Evolutionary conservation across 345 rosid species (phyloP).

Genomic region (Lepidium didymum): DNA sequence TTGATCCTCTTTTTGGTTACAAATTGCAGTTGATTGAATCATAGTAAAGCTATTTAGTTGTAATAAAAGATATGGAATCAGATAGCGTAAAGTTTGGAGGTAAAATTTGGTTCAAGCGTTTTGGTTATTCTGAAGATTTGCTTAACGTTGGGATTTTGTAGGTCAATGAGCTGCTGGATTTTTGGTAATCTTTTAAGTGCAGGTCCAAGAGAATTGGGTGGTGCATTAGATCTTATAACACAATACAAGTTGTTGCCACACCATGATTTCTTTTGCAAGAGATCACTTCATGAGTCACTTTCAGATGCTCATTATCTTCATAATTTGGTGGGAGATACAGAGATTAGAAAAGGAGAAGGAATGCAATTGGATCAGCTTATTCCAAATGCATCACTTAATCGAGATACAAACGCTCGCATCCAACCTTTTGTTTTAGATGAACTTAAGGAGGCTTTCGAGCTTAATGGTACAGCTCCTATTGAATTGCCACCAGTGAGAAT

Average conservation of each 20-base stretch:
- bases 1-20: neutral
- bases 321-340: slow-evolving; percentile 67
- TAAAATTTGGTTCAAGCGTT: neutral
- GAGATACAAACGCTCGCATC: slow-evolving; percentile 41
- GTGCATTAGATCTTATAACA: slow-evolving; percentile 68
- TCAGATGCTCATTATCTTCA: slow-evolving; percentile 72
- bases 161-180: neutral
- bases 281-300: slow-evolving; percentile 67
- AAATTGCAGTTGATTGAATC: slow-evolving; percentile 2
- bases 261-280: slow-evolving; percentile 77
- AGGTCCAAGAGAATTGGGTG: slow-evolving; percentile 77
- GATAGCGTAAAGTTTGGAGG: slow-evolving; percentile 28
- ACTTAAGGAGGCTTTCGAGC: slow-evolving; percentile 63
- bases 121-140: neutral
- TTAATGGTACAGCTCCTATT: slow-evolving; percentile 53
- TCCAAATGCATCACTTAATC: slow-evolving; percentile 33
- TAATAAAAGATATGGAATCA: slow-evolving; percentile 18
- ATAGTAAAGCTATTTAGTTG: neutral
- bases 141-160: neutral
- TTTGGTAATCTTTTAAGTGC: neutral
- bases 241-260: slow-evolving; percentile 67
- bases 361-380: slow-evolving; percentile 81
- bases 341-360: slow-evolving; percentile 78
- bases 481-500: slow-evolving; percentile 56
- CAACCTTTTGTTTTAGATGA: slow-evolving; percentile 65